Conservation (phyloP, 805 yeast species). For the Yarrowia divulgata region DNA sequence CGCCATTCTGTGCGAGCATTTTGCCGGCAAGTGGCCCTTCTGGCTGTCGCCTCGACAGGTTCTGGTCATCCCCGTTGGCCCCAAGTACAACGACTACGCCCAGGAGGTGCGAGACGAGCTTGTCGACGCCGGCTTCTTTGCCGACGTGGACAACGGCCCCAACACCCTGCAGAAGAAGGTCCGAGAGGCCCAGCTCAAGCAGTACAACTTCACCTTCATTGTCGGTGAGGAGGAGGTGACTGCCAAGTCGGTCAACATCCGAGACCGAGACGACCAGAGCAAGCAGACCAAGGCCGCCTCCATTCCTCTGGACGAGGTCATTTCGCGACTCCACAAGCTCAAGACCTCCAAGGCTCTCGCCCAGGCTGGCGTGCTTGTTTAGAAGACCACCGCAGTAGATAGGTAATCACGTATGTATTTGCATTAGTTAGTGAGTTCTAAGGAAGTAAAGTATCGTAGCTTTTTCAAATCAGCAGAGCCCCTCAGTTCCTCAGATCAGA, state of each 20-base stretch:
- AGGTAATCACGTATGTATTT: slow-evolving; percentile 11
- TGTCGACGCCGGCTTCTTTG: slow-evolving; percentile 74
- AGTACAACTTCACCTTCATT: slow-evolving; percentile 93
- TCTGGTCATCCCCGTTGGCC: slow-evolving; percentile 95
- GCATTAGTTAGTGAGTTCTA: not conserved
- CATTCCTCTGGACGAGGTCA: slow-evolving; percentile 72
- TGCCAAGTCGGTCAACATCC: slow-evolving; percentile 83
- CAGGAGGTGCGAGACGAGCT: slow-evolving; percentile 74
- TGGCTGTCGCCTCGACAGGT: slow-evolving; percentile 99
- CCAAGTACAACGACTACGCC: slow-evolving; percentile 90
- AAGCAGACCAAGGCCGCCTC: slow-evolving; percentile 90
- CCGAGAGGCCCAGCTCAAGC: slow-evolving; percentile 92
- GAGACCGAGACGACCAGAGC: slow-evolving; percentile 91
- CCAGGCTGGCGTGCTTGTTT: slow-evolving; percentile 27
- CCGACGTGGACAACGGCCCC: slow-evolving; percentile 92
- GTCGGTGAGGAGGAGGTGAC: slow-evolving; percentile 95
- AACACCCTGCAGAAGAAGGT: slow-evolving; percentile 98
- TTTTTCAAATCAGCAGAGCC: not conserved
- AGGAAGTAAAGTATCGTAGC: too few species aligned
- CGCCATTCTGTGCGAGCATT: slow-evolving; percentile 97
- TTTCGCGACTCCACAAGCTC: slow-evolving; percentile 70
- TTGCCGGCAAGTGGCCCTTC: slow-evolving; percentile 99
- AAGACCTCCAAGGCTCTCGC: slow-evolving; percentile 59
- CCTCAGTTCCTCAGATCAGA: not conserved
- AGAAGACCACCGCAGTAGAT: not conserved